Percentiles rank a stretch among this genome's conserved stretches.
Conservation (phyloP, 1,284 basidiomycete genomes). For the Ustilago loliicola region DNA sequence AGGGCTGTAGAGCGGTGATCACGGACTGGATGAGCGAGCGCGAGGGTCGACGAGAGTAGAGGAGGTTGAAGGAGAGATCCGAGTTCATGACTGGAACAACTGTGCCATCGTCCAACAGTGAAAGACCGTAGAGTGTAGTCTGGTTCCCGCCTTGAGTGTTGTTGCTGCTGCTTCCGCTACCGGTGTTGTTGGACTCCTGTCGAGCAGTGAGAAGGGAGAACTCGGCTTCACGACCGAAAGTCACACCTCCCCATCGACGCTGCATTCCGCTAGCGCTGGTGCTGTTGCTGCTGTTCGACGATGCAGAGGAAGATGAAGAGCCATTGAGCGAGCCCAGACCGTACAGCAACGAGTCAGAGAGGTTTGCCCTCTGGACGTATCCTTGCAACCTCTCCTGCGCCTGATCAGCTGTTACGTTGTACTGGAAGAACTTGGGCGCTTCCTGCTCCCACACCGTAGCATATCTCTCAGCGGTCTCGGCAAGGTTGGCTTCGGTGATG, state of each 20-base stretch:
- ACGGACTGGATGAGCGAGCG: slow-evolving; percentile 70
- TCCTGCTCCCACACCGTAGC: slow-evolving; percentile 72
- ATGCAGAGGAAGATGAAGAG: slow-evolving; percentile 8
- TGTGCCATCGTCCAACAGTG: slow-evolving; percentile 36
- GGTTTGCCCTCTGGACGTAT: slow-evolving; percentile 72
- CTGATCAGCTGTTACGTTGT: slow-evolving; percentile 68
- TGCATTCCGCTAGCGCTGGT: slow-evolving; percentile 3
- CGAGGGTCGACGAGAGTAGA: slow-evolving; percentile 71
- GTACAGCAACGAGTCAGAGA: slow-evolving; percentile 70
- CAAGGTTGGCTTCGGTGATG: slow-evolving; percentile 40
- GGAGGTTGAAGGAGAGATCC: slow-evolving; percentile 72
- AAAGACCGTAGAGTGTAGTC: slow-evolving; percentile 36
- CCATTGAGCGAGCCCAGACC: slow-evolving; percentile 50
- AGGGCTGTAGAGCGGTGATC: slow-evolving; percentile 72
- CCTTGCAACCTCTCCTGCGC: slow-evolving; percentile 71
- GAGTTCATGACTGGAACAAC: slow-evolving; percentile 70
- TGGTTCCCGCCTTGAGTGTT: slow-evolving; percentile 8
- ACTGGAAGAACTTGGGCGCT: slow-evolving; percentile 72
- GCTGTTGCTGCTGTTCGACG: slow-evolving; percentile 15
- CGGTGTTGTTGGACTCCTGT: slow-evolving; percentile 17
- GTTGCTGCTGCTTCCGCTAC: background rate
- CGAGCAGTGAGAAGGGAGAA: slow-evolving; percentile 13
- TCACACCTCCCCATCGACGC: slow-evolving; percentile 14
- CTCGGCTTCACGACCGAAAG: slow-evolving; percentile 19
- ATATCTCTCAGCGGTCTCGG: slow-evolving; percentile 66